Evolutionary conservation across 768 basidiomycete species (phyloP).

Genomic region (Tulasnella sp.): DNA sequence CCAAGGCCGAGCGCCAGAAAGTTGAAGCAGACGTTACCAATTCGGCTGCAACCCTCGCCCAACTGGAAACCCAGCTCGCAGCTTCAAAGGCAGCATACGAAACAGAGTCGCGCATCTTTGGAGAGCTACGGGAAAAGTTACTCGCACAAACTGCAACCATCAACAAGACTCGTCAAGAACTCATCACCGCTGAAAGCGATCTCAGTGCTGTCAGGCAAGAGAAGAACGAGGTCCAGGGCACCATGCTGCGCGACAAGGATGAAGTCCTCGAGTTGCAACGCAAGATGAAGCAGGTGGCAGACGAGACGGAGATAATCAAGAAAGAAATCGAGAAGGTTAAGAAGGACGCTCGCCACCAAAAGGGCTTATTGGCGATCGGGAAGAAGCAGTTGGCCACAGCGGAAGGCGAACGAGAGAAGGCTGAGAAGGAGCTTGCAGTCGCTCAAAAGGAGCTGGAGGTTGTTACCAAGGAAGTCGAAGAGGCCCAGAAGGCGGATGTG

Average conservation of each 20-base stretch:
- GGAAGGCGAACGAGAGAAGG: conserved; percentile 69
- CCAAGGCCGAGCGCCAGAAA: conserved; percentile 60
- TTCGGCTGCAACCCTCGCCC: conserved; percentile 69
- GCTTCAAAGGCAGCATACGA: conserved; percentile 82
- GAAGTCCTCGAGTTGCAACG: conserved; percentile 82
- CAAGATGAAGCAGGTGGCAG: conserved; percentile 73
- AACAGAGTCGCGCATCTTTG: conserved; percentile 68
- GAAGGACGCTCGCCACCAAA: conserved; percentile 95
- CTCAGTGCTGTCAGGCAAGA: conserved; percentile 82
- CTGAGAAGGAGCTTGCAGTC: conserved; percentile 67
- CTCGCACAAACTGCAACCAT: conserved; percentile 66
- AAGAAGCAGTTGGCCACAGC: conserved; percentile 87
- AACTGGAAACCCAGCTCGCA: conserved; percentile 77
- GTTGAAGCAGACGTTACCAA: conserved; percentile 61
- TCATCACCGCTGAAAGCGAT: conserved; percentile 89
- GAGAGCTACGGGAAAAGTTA: conserved; percentile 64
- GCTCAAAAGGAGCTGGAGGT: conserved; percentile 40
- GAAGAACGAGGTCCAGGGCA: conserved; percentile 86
- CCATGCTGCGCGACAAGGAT: conserved; percentile 87
- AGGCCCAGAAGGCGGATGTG: conserved; percentile 50
- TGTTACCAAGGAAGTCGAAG: conserved; percentile 51
- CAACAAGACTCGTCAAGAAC: conserved; percentile 63
- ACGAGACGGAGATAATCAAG: conserved; percentile 67
- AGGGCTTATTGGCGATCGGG: conserved; percentile 88
- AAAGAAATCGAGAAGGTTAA: conserved; percentile 77